Evolutionary conservation across 352 stramenopile genomes (phyloP).

Genomic region (Phytophthora cryptogea): DNA sequence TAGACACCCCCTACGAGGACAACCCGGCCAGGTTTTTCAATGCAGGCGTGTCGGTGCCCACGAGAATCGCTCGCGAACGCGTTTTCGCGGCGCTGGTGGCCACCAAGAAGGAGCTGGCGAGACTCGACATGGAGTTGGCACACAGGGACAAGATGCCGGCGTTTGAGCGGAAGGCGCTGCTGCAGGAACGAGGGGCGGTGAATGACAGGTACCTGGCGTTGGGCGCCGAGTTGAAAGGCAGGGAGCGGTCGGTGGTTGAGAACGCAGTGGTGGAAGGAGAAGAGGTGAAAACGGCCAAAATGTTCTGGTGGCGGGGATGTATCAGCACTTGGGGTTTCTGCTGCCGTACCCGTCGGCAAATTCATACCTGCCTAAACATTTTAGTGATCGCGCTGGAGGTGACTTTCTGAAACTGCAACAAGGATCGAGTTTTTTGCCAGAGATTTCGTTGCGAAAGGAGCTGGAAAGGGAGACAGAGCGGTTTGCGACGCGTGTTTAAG

Average conservation of each 20-base stretch:
- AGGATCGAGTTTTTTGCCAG: constrained; percentile 66
- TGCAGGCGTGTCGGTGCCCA: constrained; percentile 70
- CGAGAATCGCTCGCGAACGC: constrained; percentile 69
- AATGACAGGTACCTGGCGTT: constrained; percentile 62
- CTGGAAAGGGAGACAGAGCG: constrained; percentile 40
- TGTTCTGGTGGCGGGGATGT: constrained; percentile 82
- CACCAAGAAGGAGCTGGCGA: constrained; percentile 66
- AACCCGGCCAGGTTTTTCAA: constrained; percentile 77
- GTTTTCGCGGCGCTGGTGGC: constrained; percentile 71
- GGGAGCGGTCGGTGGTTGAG: constrained; percentile 80
- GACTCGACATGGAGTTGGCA: constrained; percentile 63
- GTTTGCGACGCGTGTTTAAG: constrained; percentile 36
- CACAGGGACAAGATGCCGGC: constrained; percentile 70
- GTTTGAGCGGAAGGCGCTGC: constrained; percentile 79
- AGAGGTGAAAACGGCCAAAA: constrained; percentile 49
- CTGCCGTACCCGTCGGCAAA: constrained; percentile 84
- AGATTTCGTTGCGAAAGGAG: constrained; percentile 63
- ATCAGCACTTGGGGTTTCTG: constrained; percentile 79
- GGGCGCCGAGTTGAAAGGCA: constrained; percentile 57
- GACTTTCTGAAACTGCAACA: constrained; percentile 83
- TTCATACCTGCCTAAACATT: constrained; percentile 88
- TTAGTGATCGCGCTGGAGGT: constrained; percentile 52
- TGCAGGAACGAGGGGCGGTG: constrained; percentile 50
- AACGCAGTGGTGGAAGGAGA: constrained; percentile 61
- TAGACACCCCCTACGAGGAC: constrained; percentile 83